phyloP scores from a whole-genome alignment of 2,329 filamentous ascomycete species.

The Microthyrium microscopicum region DNA sequence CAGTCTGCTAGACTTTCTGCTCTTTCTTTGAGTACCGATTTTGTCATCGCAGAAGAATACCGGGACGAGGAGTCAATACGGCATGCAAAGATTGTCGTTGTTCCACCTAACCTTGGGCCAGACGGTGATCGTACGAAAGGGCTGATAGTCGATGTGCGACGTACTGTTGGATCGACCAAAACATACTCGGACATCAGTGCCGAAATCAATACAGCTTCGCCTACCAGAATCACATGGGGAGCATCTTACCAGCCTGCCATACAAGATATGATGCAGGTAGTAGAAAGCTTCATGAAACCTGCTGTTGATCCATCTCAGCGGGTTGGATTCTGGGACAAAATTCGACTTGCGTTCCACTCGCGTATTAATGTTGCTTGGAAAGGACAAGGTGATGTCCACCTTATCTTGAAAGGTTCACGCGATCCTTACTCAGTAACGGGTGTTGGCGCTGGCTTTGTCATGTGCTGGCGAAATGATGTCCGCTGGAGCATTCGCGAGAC shows the following conservation, averaged over 20 bases:
- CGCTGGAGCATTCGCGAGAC: constrained; percentile 70
- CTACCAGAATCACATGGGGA: constrained; percentile 91
- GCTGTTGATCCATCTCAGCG: constrained; percentile 84
- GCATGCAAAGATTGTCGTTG: constrained; percentile 65
- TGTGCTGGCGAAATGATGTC: constrained; percentile 97
- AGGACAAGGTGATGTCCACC: constrained; percentile 85
- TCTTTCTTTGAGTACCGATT: constrained; percentile 72
- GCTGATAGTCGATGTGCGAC: constrained; percentile 71
- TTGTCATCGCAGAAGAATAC: constrained; percentile 91
- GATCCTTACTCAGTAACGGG: constrained; percentile 91
- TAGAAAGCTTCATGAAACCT: constrained; percentile 94
- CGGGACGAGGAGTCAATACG: constrained; percentile 65
- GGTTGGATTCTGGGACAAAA: constrained; percentile 98
- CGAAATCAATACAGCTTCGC: constrained; percentile 82
- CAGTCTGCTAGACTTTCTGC: constrained; percentile 70
- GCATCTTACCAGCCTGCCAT: constrained; percentile 95
- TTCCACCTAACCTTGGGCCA: constrained; percentile 47
- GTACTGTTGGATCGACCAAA: constrained; percentile 89
- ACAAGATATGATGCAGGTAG: constrained; percentile 99
- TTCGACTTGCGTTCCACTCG: constrained; percentile 85
- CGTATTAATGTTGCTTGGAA: constrained; percentile 81
- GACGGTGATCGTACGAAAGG: constrained; percentile 44
- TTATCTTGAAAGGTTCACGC: constrained; percentile 78
- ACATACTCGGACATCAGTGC: constrained; percentile 86
- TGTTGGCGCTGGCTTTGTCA: constrained; percentile 83